Percentiles rank a stretch among this genome's conserved stretches.
phyloP scores from a whole-genome alignment of 2,329 filamentous ascomycete genomes.

The Neurospora sp. region DNA sequence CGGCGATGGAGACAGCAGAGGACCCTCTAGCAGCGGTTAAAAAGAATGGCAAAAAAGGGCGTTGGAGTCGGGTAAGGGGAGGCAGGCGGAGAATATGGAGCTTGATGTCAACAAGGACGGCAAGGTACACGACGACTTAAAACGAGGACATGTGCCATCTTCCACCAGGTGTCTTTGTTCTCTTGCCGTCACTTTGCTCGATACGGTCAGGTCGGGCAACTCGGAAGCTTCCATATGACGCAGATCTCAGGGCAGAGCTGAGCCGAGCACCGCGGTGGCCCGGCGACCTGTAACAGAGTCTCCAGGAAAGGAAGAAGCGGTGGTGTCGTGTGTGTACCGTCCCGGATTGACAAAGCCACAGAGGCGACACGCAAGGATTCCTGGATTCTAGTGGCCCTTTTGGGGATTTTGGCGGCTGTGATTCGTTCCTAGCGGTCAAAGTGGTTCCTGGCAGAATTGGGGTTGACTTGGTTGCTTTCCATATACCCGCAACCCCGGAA shows the following conservation, averaged over 20 bases:
- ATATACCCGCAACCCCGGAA: background rate
- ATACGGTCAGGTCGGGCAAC: background rate
- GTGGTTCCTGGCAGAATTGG: background rate
- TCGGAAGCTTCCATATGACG: background rate
- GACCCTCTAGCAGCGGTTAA: background rate
- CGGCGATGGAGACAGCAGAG: background rate
- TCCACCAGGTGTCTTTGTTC: background rate
- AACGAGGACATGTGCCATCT: slow-evolving; percentile 1
- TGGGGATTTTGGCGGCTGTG: background rate
- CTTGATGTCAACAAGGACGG: background rate
- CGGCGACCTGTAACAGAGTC: background rate
- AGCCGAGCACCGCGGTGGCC: background rate
- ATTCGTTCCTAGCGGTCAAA: background rate
- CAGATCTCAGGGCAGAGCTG: background rate
- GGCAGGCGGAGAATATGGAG: background rate
- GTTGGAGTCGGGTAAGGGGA: slow-evolving; percentile 2
- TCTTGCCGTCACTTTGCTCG: background rate
- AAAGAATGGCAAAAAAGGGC: background rate
- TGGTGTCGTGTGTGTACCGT: background rate
- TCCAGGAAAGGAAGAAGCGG: background rate
- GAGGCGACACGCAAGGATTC: background rate
- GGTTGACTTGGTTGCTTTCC: background rate
- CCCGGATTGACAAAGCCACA: background rate
- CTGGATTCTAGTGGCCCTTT: background rate
- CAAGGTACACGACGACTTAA: slow-evolving; percentile 4